Base-by-base conservation (phyloP, 2,329 filamentous ascomycete species). In the Alternaria sp. region DNA sequence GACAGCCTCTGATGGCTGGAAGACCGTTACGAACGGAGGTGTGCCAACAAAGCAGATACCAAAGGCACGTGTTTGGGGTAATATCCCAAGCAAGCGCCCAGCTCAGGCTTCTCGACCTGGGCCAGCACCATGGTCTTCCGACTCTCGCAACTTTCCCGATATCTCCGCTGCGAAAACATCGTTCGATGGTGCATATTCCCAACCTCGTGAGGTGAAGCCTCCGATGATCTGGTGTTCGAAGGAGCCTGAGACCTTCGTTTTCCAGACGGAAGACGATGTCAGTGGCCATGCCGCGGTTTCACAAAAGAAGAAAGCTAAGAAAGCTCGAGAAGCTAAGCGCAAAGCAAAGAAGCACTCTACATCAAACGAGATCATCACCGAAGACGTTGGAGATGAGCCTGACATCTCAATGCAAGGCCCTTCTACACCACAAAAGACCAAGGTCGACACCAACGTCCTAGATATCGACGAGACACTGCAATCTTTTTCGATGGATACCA, bases 281-380 rank as follows among this genome's bases (percentile, higher is more conserved):
- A 14, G 20, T 8, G 20, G 8, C 12, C 64, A 66, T 48, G 44
- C 59, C 3, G 32, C 56, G 11, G 53, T 71, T 3, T 68, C 70
- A 14, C 64, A 70, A 44, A 74, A 68, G 59, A 74, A 70, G 60
- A 61, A 62, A 16, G 71, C 72, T 43, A 76, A 75, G 60, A 64
- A 66, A 34, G 38, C 51, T 43, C 65, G 63, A 22, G 63, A 64
- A 54, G 45, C 60, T 5, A 64, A 66, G 41, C 67, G 66, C 12
- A 76, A 74, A 41, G 64, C 63, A 32, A 73, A 68, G 53, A 70
- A 69, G 56, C 18, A 54, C 4, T 36, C 44, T 16, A 51, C 43
- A 2, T 11, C 49, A 36, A 61, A 60, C 14, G 45, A 54, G 12
- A 30, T 18, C 14, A 12, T 16, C 18, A 41, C 2, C 11, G 30